phyloP scores from a whole-genome alignment of 495 filamentous ascomycete species.

The Penicillium lividum region DNA sequence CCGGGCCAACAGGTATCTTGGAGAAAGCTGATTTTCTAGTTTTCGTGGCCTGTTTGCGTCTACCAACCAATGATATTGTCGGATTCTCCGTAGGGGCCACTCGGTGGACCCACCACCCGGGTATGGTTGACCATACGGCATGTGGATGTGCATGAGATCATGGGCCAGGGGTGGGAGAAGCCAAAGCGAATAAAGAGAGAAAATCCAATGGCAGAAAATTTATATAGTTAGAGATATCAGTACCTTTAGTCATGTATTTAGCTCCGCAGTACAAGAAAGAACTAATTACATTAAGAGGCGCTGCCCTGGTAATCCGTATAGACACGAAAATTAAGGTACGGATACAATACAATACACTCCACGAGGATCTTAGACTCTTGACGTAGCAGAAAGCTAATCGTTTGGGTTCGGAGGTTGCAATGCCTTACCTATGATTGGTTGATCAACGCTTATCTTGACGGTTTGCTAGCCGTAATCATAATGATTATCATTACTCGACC shows the following conservation, averaged over 20 bases:
- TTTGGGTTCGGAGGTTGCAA: conserved; percentile 36
- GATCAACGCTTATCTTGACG: conserved; percentile 37
- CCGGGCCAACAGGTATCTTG: conserved; percentile 11
- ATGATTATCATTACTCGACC: conserved; percentile 31
- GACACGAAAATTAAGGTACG: conserved; percentile 6
- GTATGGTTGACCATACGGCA: neutral
- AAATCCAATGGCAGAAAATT: too few species aligned
- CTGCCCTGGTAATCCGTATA: neutral
- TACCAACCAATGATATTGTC: conserved; percentile 12
- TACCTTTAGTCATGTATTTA: neutral
- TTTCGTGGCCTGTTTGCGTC: conserved; percentile 20
- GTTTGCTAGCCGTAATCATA: conserved; percentile 31
- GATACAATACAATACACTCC: conserved; percentile 15
- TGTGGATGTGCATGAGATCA: conserved; percentile 5
- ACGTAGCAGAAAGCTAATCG: conserved; percentile 49
- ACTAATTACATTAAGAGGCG: neutral
- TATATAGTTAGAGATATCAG: neutral
- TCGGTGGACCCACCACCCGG: conserved; percentile 20
- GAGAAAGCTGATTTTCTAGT: conserved; percentile 4
- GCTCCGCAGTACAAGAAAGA: neutral
- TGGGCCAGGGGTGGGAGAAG: neutral
- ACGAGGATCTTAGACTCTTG: conserved; percentile 28
- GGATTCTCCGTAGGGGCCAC: conserved; percentile 8
- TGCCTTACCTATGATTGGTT: conserved; percentile 36
- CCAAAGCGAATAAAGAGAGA: neutral